Percentiles rank a stretch among this genome's conserved stretches.
phyloP scores from a whole-genome alignment of 352 stramenopile genomes.

The Pythium apleroticum region DNA sequence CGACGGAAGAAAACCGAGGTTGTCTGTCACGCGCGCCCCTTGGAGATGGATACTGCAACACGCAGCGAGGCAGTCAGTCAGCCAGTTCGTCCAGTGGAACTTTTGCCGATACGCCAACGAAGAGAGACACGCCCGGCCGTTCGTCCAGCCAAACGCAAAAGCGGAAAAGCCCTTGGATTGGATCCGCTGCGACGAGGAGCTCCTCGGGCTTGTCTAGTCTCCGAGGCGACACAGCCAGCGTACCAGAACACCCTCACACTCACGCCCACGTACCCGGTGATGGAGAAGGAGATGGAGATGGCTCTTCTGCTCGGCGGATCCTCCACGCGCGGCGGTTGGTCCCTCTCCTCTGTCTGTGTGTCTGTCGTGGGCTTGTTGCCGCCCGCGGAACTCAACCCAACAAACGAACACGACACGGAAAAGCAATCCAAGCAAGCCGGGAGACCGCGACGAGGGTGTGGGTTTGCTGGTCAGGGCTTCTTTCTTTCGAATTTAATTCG shows the following conservation, averaged over 20 bases:
- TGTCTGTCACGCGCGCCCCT: background rate
- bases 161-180: background rate
- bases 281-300: background rate
- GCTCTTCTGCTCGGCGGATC: conserved; percentile 18
- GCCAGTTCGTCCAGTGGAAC: background rate
- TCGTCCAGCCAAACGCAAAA: background rate
- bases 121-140: background rate
- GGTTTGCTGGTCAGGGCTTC: too few species aligned
- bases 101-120: background rate
- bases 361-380: conserved; percentile 1
- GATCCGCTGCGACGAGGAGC: background rate
- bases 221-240: background rate
- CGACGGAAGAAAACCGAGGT: background rate
- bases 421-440: background rate
- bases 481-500: conserved; percentile 16
- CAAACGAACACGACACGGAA: too few species aligned
- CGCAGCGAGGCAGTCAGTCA: background rate
- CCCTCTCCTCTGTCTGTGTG: conserved; percentile 7
- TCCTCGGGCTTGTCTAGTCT: background rate
- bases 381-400: background rate
- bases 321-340: background rate
- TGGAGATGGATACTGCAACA: conserved; percentile 2
- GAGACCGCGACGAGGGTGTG: too few species aligned
- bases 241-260: background rate
- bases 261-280: background rate